phyloP scores from a whole-genome alignment of 352 stramenopile genomes.

The Globisporangium mamillatum region DNA sequence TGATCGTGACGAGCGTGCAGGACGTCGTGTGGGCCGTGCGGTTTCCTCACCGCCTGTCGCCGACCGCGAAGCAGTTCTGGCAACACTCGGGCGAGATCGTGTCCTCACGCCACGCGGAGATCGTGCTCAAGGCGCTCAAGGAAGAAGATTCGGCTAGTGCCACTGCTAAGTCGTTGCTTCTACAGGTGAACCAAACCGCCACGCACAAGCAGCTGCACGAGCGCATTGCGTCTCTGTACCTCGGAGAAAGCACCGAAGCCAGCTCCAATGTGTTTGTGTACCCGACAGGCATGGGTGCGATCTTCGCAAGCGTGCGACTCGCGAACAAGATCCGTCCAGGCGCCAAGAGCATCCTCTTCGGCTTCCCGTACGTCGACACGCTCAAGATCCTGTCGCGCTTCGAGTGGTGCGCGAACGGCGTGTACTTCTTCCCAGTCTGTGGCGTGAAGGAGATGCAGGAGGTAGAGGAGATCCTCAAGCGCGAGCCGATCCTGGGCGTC shows the following conservation, averaged over 20 bases:
- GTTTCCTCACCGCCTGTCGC: constrained; percentile 54
- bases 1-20: constrained; percentile 41
- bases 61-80: constrained; percentile 86
- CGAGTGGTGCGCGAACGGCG: constrained; percentile 83
- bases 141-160: constrained; percentile 4
- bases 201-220: constrained; percentile 43
- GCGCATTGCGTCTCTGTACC: constrained; percentile 56
- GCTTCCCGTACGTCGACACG: constrained; percentile 94
- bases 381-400: constrained; percentile 88
- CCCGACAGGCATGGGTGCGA: constrained; percentile 86
- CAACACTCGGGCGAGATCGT: constrained; percentile 94
- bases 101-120: constrained; percentile 78
- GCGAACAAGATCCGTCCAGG: constrained; percentile 41
- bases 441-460: constrained; percentile 57
- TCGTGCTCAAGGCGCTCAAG: constrained; percentile 51
- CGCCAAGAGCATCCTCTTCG: constrained; percentile 84
- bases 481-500: constrained; percentile 78
- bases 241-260: constrained; percentile 16
- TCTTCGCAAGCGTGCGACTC: constrained; percentile 81
- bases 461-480: constrained; percentile 65
- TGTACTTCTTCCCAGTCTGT: constrained; percentile 89
- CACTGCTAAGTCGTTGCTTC: constrained; percentile 8
- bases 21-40: constrained; percentile 61
- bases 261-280: constrained; percentile 62
- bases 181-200: constrained; percentile 10